phyloP scores from a whole-genome alignment of 2,329 filamentous ascomycete genomes.

The Monilinia polystroma region DNA sequence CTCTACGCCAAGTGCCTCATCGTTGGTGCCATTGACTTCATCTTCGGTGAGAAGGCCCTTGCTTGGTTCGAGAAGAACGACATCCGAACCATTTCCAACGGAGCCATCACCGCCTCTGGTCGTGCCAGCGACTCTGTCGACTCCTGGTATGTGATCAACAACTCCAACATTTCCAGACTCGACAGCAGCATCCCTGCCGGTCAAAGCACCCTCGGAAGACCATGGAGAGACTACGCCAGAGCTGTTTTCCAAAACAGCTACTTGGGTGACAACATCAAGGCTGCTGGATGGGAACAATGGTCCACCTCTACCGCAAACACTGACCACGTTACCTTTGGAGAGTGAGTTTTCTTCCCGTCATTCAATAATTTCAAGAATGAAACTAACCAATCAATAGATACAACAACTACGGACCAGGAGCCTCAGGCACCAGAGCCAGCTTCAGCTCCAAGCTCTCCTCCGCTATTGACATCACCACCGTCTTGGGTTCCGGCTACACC shows the following conservation, averaged over 20 bases:
- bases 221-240: slow-evolving; percentile 50
- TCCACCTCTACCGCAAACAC: slow-evolving; percentile 36
- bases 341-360: slow-evolving; percentile 1
- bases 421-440: not conserved
- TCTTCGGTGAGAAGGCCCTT: slow-evolving; percentile 53
- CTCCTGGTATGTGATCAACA: slow-evolving; percentile 57
- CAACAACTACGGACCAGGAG: not conserved
- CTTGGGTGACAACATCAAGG: slow-evolving; percentile 50
- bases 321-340: not conserved
- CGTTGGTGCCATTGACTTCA: slow-evolving; percentile 58
- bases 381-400: not conserved
- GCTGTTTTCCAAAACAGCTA: slow-evolving; percentile 52
- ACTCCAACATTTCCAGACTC: slow-evolving; percentile 48
- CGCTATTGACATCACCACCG: not conserved
- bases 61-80: slow-evolving; percentile 51
- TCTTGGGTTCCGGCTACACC: not conserved
- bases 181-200: slow-evolving; percentile 43
- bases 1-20: slow-evolving; percentile 57
- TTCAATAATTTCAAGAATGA: not conserved
- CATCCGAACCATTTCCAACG: slow-evolving; percentile 47
- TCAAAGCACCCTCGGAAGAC: slow-evolving; percentile 52
- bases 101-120: slow-evolving; percentile 50
- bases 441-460: not conserved
- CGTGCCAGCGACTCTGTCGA: slow-evolving; percentile 41
- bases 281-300: slow-evolving; percentile 54